Conservation (phyloP, 441 rosid species). For the Arabidopsis lyrata region DNA sequence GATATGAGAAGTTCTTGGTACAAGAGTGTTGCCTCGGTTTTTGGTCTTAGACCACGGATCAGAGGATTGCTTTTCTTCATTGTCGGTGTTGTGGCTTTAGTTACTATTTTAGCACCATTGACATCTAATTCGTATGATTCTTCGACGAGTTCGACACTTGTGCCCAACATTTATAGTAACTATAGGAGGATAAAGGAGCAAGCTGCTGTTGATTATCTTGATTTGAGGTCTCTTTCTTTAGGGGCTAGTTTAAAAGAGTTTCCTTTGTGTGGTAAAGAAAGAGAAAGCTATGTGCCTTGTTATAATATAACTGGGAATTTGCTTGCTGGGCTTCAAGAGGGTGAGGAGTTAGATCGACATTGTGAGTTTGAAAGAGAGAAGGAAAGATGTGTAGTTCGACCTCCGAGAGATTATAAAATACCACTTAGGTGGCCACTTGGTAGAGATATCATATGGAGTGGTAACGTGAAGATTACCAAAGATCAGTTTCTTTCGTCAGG, state of each 20-base stretch:
- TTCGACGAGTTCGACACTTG: slow-evolving; percentile 48
- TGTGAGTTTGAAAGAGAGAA: slow-evolving; percentile 67
- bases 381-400: slow-evolving; percentile 76
- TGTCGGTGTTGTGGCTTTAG: slow-evolving; percentile 67
- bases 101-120: slow-evolving; percentile 76
- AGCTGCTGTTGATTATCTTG: slow-evolving; percentile 83
- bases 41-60: slow-evolving; percentile 73
- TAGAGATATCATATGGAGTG: slow-evolving; percentile 95
- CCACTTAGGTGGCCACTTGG: slow-evolving; percentile 96
- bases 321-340: slow-evolving; percentile 78
- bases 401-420: slow-evolving; percentile 94
- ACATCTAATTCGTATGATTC: slow-evolving; percentile 64
- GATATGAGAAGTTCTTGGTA: slow-evolving; percentile 94
- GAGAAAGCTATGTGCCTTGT: slow-evolving; percentile 90
- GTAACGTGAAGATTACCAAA: slow-evolving; percentile 89
- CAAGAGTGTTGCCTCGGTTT: slow-evolving; percentile 60
- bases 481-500: slow-evolving; percentile 99
- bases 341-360: slow-evolving; percentile 91
- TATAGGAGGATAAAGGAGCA: slow-evolving; percentile 93
- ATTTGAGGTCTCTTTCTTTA: slow-evolving; percentile 66
- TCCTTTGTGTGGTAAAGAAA: slow-evolving; percentile 82
- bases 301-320: slow-evolving; percentile 79
- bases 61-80: slow-evolving; percentile 74
- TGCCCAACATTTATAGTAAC: slow-evolving; percentile 70
- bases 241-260: slow-evolving; percentile 69